Conservation (phyloP, 768 basidiomycete genomes). For the Kwoniella shandongensis region DNA sequence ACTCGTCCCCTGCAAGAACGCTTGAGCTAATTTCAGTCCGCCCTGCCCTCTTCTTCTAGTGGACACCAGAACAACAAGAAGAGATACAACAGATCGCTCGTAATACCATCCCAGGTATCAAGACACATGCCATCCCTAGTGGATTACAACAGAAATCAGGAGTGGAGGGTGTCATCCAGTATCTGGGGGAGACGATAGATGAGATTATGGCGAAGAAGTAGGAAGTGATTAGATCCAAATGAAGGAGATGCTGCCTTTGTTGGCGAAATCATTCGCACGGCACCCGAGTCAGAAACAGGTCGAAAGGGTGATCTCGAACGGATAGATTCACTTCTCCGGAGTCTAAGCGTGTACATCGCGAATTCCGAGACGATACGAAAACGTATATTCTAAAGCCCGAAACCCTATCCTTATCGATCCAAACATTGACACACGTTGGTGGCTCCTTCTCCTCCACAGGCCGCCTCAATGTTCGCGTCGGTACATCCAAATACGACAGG, state of each 20-base stretch:
- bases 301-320: no score
- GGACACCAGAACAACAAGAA: slow-evolving; percentile 50
- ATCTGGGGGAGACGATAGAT: slow-evolving; percentile 44
- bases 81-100: slow-evolving; percentile 43
- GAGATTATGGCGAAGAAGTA: slow-evolving; percentile 25
- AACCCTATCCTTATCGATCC: no score
- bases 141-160: slow-evolving; percentile 46
- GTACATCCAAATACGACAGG: slow-evolving; percentile 44
- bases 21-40: not conserved
- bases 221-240: not conserved
- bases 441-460: slow-evolving; percentile 25
- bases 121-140: slow-evolving; percentile 44
- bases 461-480: slow-evolving; percentile 24
- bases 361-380: no score
- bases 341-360: no score
- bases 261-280: no score
- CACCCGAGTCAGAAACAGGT: no score
- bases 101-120: slow-evolving; percentile 44
- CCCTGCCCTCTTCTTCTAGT: slow-evolving; percentile 19
- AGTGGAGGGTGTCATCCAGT: slow-evolving; percentile 44
- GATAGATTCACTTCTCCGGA: no score
- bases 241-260: not conserved
- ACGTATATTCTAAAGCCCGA: no score
- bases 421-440: slow-evolving; percentile 33
- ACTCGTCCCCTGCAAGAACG: not conserved